Base-by-base conservation (phyloP, 306 rosid genomes). In the Vicia faba region DNA sequence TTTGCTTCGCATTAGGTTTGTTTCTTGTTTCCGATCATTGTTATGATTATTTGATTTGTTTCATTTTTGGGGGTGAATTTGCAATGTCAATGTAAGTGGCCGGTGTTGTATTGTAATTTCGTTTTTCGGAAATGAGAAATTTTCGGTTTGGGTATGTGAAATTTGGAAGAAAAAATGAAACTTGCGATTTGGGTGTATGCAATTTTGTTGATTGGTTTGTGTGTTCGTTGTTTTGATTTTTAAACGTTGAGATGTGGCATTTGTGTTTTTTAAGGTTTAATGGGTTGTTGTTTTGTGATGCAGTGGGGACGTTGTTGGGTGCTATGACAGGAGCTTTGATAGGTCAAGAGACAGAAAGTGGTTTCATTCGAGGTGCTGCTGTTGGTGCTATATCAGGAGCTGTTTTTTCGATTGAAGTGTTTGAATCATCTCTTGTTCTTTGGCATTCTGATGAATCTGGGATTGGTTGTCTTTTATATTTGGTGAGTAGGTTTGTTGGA, bases 401-500 rank as follows among this genome's bases (percentile, higher is more conserved):
- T 79, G 99, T 95, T 79, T 93, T 93, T 80, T 93, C 99, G 28
- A 93, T 93, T 66, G 99, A 93, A 82, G 99, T 93, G 38, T 93
- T 89, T 81, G 99, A 93, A 81, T 95, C 92, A 64, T 95, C 97
- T 58, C 89, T 90, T 76, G 80, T 90, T 78, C 95, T 95, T n/a
- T 95, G 99, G 99, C 89, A 85, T 74, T 88, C 99, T n/a, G 99
- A 95, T 36, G 99, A 95, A 78, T 95, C 97, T 11, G 99, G 99
- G 12, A 86, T 95, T 57, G 99, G 97, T 5, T 93, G 99, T 66
- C 86, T 93, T 59, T 82, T 95, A 14, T 95, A 90, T 72, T 79
- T 95, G 96, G 97, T 93, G 78, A 85, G 91, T 63, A 18, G 54
- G 4, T 62, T 40, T 68, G 39, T 60, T 35, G 11, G 56, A 11